phyloP scores from a whole-genome alignment of 257 asterid genomes.

The Agastache rugosa region DNA sequence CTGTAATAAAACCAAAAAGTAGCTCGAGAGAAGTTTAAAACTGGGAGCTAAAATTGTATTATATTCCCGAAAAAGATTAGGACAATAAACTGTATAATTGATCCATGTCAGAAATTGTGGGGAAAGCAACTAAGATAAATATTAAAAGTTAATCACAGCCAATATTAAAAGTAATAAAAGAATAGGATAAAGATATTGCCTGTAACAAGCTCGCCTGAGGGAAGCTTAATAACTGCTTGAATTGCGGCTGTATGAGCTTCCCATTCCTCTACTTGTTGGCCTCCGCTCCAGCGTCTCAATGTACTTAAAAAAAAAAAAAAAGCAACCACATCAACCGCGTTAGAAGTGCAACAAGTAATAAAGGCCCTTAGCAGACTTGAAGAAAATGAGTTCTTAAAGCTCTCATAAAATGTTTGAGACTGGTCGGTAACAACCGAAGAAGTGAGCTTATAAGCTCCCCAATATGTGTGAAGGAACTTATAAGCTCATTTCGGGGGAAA shows the following conservation, averaged over 20 bases:
- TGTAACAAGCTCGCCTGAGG: conserved; percentile 93
- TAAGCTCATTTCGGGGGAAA: neutral
- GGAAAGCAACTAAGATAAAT: neutral
- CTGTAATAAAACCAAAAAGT: conserved; percentile 5
- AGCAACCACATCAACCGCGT: conserved; percentile 30
- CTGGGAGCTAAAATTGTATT: conserved; percentile 15
- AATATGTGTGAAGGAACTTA: neutral
- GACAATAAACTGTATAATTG: conserved; percentile 9
- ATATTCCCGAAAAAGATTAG: neutral
- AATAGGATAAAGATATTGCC: conserved; percentile 49
- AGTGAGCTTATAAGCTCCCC: neutral
- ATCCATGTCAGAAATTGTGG: conserved; percentile 3
- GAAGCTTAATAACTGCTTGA: conserved; percentile 81
- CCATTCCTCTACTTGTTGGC: conserved; percentile 73
- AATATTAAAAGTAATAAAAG: conserved; percentile 3
- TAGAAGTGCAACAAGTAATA: conserved; percentile 24
- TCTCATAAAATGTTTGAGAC: neutral
- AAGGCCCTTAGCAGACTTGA: neutral
- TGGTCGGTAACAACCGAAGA: neutral
- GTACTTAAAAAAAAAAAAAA: conserved; percentile 54
- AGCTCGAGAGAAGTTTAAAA: conserved; percentile 10
- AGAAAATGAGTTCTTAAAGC: conserved; percentile 6
- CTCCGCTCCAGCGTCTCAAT: conserved; percentile 91
- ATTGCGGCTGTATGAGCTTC: conserved; percentile 88
- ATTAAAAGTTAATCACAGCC: conserved; percentile 3